Conservation (phyloP, 176 grass and related monocot species). For the barley (Hordeum vulgare) region DNA sequence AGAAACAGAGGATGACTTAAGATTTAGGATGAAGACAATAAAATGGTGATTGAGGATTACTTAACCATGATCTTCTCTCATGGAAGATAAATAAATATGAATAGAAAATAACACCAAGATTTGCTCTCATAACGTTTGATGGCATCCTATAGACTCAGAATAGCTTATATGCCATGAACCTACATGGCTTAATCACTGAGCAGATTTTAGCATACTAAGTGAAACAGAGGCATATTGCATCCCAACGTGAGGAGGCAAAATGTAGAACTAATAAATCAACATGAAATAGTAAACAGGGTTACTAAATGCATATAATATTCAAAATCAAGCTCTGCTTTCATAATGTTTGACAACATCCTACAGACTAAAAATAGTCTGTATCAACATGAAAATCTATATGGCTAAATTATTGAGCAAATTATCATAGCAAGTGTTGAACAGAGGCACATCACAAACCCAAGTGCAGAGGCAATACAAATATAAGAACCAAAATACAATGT, state of each 20-base stretch:
- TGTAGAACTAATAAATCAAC: not conserved
- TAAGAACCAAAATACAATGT: not conserved
- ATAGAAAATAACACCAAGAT: too few species aligned
- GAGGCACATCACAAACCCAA: not conserved
- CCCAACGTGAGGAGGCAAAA: not conserved
- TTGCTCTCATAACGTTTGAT: too few species aligned
- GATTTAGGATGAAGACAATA: not conserved
- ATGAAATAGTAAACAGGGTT: not conserved
- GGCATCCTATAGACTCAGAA: too few species aligned
- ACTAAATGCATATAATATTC: not conserved
- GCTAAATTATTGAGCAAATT: slow-evolving; percentile 28
- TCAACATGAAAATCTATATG: slow-evolving; percentile 19
- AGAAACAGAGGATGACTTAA: not conserved
- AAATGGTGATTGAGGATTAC: not conserved
- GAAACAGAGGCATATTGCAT: too few species aligned
- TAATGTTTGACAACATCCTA: slow-evolving; percentile 18
- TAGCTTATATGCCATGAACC: too few species aligned
- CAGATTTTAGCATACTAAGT: too few species aligned
- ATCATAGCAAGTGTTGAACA: not conserved
- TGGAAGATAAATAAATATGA: too few species aligned
- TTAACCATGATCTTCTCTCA: not conserved
- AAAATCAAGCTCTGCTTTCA: slow-evolving; percentile 13
- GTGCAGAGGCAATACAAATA: not conserved
- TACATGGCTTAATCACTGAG: too few species aligned
- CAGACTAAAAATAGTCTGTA: slow-evolving; percentile 42